Conservation (phyloP, 345 rosid genomes). For the Geranium rotundifolium region DNA sequence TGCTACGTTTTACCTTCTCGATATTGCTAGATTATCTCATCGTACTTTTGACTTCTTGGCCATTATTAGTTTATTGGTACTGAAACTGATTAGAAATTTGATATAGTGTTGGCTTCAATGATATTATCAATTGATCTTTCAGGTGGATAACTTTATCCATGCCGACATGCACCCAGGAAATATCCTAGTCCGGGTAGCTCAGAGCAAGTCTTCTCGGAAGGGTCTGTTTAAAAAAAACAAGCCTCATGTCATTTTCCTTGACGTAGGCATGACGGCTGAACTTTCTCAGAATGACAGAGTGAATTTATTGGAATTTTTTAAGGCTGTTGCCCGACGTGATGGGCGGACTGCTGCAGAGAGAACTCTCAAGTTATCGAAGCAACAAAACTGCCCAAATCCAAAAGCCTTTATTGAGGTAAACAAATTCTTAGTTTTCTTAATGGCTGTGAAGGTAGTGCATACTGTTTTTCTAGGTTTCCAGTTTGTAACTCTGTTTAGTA, state of each 20-base stretch:
- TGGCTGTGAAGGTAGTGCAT: neutral
- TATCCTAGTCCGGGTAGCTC: slow-evolving; percentile 72
- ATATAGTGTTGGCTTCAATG: neutral
- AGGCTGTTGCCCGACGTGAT: slow-evolving; percentile 90
- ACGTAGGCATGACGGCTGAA: slow-evolving; percentile 99
- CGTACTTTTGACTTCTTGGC: neutral
- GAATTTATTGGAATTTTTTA: slow-evolving; percentile 78
- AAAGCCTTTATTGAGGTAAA: slow-evolving; percentile 61
- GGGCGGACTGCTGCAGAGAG: slow-evolving; percentile 87
- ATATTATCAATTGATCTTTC: slow-evolving; percentile 15
- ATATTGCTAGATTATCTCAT: neutral
- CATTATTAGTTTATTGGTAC: neutral
- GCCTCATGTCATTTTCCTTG: slow-evolving; percentile 94
- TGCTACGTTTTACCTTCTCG: neutral
- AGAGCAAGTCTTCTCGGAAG: slow-evolving; percentile 45
- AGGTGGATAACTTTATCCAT: slow-evolving; percentile 97
- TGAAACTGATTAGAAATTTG: neutral
- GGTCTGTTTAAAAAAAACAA: slow-evolving; percentile 55
- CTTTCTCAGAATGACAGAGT: slow-evolving; percentile 70
- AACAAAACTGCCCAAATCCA: slow-evolving; percentile 86
- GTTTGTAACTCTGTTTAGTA: neutral
- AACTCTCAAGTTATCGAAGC: slow-evolving; percentile 65
- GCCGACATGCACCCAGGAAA: slow-evolving; percentile 99
- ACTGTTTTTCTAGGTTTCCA: neutral
- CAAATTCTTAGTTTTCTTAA: neutral